Percentiles rank a stretch among this genome's conserved stretches.
These are phyloP conservation scores for Mucor sp. DNA, from an alignment of 371 early-diverging fungal genomes.

Conservation along the genomic window DNA sequence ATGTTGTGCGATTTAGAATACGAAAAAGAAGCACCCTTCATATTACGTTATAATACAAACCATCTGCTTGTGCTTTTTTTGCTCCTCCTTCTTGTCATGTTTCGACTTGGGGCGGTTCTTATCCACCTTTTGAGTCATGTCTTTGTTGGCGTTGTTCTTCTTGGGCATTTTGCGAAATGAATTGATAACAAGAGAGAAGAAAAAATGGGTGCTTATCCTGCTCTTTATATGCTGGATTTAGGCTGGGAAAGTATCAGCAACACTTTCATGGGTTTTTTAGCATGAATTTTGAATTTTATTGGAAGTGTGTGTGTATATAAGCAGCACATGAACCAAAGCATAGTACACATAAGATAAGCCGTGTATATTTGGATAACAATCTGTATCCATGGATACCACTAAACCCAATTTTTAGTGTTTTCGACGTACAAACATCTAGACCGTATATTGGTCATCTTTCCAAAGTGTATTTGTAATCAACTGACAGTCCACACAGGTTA, in stretches of 20 bases:
- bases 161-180: constrained; percentile 19
- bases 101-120: constrained; percentile 39
- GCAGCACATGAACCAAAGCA: neutral
- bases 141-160: constrained; percentile 15
- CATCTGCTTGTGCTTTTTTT: constrained; percentile 28
- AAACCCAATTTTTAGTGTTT: neutral
- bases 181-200: neutral
- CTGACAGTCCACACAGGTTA: neutral
- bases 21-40: neutral
- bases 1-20: neutral
- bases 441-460: neutral
- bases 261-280: neutral
- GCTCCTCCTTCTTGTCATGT: constrained; percentile 32
- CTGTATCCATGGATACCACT: neutral
- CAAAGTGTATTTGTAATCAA: neutral
- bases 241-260: neutral
- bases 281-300: neutral
- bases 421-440: neutral
- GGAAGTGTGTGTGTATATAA: neutral
- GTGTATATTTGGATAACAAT: neutral
- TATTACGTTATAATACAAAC: constrained; percentile 5
- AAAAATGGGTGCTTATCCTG: neutral
- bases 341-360: neutral
- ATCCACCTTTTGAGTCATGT: constrained; percentile 28
- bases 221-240: neutral